phyloP scores from a whole-genome alignment of 129 eudicot genomes.

The Erigeron canadensis region DNA sequence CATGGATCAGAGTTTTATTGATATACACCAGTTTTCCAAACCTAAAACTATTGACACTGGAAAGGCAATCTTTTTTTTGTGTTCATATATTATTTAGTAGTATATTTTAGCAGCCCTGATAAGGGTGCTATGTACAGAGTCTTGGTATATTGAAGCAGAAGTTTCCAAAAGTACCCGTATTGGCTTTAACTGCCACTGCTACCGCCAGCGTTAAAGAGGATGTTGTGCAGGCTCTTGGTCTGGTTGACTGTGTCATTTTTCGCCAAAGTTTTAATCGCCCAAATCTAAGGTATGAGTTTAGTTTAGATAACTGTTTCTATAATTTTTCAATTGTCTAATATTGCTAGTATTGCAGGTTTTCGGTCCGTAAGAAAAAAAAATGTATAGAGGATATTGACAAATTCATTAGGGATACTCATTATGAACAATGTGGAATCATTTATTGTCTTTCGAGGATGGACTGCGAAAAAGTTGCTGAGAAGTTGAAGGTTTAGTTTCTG shows the following conservation, averaged over 20 bases:
- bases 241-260: constrained; percentile 81
- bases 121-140: constrained; percentile 49
- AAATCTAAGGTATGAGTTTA: constrained; percentile 58
- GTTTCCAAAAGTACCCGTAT: constrained; percentile 83
- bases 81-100: not conserved
- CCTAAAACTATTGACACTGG: not conserved
- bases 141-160: constrained; percentile 97
- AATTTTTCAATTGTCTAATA: constrained; percentile 15
- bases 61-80: not conserved
- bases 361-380: constrained; percentile 89
- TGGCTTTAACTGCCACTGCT: constrained; percentile 99
- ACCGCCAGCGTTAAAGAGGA: constrained; percentile 95
- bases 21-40: not conserved
- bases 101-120: not conserved
- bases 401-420: constrained; percentile 66
- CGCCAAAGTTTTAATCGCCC: constrained; percentile 97
- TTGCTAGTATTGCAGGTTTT: constrained; percentile 56
- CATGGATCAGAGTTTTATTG: too few species aligned
- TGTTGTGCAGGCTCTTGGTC: constrained; percentile 99
- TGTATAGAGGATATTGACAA: constrained; percentile 89
- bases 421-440: constrained; percentile 83
- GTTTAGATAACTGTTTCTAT: constrained; percentile 9
- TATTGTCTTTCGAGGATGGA: constrained; percentile 99
- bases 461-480: constrained; percentile 98
- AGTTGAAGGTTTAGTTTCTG: constrained; percentile 55